Conservation (phyloP, 805 yeast species). For the Ogataea angusta region DNA sequence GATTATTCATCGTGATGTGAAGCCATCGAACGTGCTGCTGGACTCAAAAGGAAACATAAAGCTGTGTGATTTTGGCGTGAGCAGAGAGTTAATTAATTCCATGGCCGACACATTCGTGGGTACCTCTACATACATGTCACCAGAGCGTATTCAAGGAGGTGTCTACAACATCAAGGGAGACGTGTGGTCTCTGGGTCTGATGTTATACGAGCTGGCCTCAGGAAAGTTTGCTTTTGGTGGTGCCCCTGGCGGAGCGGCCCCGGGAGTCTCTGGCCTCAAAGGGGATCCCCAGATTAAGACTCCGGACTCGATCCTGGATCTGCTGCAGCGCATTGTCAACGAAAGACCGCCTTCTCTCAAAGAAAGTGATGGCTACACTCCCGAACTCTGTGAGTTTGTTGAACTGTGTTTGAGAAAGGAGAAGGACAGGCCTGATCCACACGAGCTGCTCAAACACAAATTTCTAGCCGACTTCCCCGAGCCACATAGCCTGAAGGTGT, state of each 20-base stretch:
- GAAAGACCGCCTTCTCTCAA: slow-evolving; percentile 79
- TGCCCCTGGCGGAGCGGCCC: slow-evolving; percentile 36
- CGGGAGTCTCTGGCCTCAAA: slow-evolving; percentile 22
- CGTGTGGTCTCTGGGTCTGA: slow-evolving; percentile 94
- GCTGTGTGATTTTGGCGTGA: slow-evolving; percentile 95
- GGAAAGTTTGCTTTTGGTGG: slow-evolving; percentile 79
- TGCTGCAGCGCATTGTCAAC: slow-evolving; percentile 88
- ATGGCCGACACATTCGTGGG: slow-evolving; percentile 98
- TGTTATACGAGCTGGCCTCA: slow-evolving; percentile 82
- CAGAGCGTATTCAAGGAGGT: slow-evolving; percentile 95
- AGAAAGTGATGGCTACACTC: slow-evolving; percentile 43
- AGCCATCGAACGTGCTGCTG: slow-evolving; percentile 89
- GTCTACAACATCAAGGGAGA: slow-evolving; percentile 93
- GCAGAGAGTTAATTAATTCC: slow-evolving; percentile 87
- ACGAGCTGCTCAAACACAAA: slow-evolving; percentile 51
- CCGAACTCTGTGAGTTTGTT: slow-evolving; percentile 61
- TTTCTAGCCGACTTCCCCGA: slow-evolving; percentile 29
- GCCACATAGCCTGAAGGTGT: slow-evolving; percentile 31
- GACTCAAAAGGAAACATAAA: slow-evolving; percentile 85
- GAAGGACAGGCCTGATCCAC: slow-evolving; percentile 70
- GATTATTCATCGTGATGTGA: slow-evolving; percentile 93
- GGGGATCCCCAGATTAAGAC: slow-evolving; percentile 27
- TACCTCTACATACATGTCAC: slow-evolving; percentile 96
- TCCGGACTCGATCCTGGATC: slow-evolving; percentile 86
- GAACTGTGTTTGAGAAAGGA: slow-evolving; percentile 72